Conservation (phyloP, 192 early-diverging fungal species). For the Oehlia diaphana region DNA sequence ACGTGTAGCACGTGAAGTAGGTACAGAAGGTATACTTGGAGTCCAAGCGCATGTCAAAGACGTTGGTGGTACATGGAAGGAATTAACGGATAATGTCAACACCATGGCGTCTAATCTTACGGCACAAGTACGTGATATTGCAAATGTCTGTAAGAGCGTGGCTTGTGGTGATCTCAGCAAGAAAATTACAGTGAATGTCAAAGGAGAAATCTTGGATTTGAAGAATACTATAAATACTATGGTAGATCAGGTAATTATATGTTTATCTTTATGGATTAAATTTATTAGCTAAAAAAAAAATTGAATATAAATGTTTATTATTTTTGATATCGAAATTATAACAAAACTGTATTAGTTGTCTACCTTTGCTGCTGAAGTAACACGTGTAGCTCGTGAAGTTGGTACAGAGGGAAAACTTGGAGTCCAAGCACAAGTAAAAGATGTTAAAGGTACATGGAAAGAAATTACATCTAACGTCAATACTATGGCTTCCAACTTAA, state of each 20-base stretch:
- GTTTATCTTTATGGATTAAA: background rate
- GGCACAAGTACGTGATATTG: constrained; percentile 65
- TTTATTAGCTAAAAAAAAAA: background rate
- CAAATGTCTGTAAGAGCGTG: constrained; percentile 57
- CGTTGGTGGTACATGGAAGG: constrained; percentile 55
- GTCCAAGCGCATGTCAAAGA: constrained; percentile 59
- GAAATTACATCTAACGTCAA: constrained; percentile 76
- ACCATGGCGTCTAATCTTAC: constrained; percentile 59
- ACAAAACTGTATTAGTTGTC: constrained; percentile 31
- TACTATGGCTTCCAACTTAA: constrained; percentile 72
- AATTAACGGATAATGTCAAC: constrained; percentile 62
- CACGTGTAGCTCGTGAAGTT: constrained; percentile 72
- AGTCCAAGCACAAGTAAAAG: constrained; percentile 69
- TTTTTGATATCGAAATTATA: background rate
- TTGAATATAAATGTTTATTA: background rate
- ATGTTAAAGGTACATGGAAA: constrained; percentile 76
- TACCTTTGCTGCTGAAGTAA: constrained; percentile 62
- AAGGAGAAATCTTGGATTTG: constrained; percentile 70
- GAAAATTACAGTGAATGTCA: constrained; percentile 60
- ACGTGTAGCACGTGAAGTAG: constrained; percentile 66
- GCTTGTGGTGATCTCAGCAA: constrained; percentile 60
- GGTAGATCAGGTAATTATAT: constrained; percentile 54
- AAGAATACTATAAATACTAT: constrained; percentile 76
- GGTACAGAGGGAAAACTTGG: constrained; percentile 80
- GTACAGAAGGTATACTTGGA: constrained; percentile 59